Evolutionary conservation across 306 rosid genomes (phyloP).

Genomic region (Inga oerstediana): DNA sequence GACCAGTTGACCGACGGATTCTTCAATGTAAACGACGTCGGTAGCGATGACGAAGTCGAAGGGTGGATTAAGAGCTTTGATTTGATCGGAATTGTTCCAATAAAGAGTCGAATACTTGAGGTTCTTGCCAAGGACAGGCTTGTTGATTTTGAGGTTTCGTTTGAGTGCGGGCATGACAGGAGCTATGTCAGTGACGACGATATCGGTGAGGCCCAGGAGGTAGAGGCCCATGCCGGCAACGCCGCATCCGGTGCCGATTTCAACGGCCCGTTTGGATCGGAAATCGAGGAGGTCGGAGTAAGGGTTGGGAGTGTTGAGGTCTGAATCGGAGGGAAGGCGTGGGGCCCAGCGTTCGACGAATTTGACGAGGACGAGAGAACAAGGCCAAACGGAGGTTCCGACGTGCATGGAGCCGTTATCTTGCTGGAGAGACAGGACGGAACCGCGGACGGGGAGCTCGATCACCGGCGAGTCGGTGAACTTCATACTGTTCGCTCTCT

Average conservation of each 20-base stretch:
- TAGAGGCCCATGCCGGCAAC: slow-evolving; percentile 86
- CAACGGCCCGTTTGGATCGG: slow-evolving; percentile 74
- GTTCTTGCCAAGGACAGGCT: slow-evolving; percentile 60
- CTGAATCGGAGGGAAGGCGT: not conserved
- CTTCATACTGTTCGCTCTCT: slow-evolving; percentile 51
- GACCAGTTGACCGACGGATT: slow-evolving; percentile 59
- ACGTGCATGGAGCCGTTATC: slow-evolving; percentile 91
- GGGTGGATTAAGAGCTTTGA: slow-evolving; percentile 59
- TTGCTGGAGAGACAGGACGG: slow-evolving; percentile 73
- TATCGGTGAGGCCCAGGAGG: slow-evolving; percentile 77
- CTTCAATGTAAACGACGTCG: slow-evolving; percentile 87
- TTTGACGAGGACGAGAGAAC: slow-evolving; percentile 90
- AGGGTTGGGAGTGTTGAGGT: slow-evolving; percentile 43
- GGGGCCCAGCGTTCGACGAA: slow-evolving; percentile 85
- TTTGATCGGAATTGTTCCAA: slow-evolving; percentile 76
- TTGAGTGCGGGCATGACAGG: slow-evolving; percentile 93
- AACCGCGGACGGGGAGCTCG: slow-evolving; percentile 67
- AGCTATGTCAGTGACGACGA: slow-evolving; percentile 78
- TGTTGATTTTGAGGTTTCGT: slow-evolving; percentile 75
- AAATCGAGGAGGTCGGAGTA: slow-evolving; percentile 69
- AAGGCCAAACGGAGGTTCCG: slow-evolving; percentile 96
- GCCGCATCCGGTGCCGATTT: slow-evolving; percentile 89
- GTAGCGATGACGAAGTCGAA: slow-evolving; percentile 70
- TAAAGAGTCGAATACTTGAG: slow-evolving; percentile 72
- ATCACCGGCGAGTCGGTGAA: slow-evolving; percentile 86